Percentiles rank a stretch among this genome's conserved stretches.
Conservation (phyloP, 305 asterid species). For the Solanum chacoense region DNA sequence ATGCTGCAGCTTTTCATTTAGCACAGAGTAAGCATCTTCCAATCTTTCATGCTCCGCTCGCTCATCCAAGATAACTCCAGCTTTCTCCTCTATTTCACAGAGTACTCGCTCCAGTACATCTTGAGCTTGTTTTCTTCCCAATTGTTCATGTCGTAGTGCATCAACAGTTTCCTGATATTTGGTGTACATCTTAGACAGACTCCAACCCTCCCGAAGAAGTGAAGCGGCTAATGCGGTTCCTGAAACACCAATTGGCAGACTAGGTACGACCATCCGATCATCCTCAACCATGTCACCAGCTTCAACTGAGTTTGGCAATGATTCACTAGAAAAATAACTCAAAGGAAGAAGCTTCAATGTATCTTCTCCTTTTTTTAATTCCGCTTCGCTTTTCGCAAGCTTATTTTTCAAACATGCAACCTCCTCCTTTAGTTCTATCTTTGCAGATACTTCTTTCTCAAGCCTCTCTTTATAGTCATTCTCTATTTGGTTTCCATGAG, state of each 20-base stretch:
- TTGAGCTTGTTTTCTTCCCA: constrained; percentile 86
- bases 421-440: constrained; percentile 65
- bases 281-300: constrained; percentile 32
- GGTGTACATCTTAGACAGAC: constrained; percentile 68
- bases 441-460: constrained; percentile 53
- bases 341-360: constrained; percentile 42
- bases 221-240: constrained; percentile 97
- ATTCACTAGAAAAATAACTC: constrained; percentile 25
- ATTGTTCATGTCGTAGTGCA: constrained; percentile 81
- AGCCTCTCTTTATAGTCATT: constrained; percentile 68
- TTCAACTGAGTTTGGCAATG: constrained; percentile 20
- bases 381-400: constrained; percentile 36
- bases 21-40: constrained; percentile 54
- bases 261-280: constrained; percentile 64
- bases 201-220: constrained; percentile 98
- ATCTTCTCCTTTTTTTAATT: constrained; percentile 52
- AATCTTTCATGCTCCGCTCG: constrained; percentile 86
- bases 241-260: constrained; percentile 73
- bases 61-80: constrained; percentile 79
- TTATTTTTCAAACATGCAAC: constrained; percentile 47
- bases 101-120: constrained; percentile 90
- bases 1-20: constrained; percentile 63
- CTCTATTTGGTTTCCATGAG: constrained; percentile 67
- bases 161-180: constrained; percentile 95
- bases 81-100: constrained; percentile 76